Percentiles rank a stretch among this genome's conserved stretches.
These are phyloP conservation scores for Paspalum notatum DNA, from an alignment of 176 grass and related monocot species.

Conservation along the genomic window DNA sequence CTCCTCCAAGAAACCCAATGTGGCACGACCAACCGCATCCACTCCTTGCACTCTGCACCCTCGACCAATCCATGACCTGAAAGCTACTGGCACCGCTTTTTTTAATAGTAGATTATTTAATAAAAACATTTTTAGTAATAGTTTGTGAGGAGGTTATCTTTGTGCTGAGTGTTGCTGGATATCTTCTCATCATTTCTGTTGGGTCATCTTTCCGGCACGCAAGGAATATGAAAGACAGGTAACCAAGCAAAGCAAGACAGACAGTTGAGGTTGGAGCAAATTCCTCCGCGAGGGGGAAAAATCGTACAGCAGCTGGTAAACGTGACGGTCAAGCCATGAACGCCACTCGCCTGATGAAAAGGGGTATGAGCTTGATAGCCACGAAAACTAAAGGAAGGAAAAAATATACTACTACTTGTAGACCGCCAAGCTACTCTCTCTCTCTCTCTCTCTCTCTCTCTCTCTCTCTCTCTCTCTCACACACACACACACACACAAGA, in stretches of 20 bases:
- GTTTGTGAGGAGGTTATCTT: not conserved
- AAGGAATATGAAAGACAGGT: constrained; percentile 37
- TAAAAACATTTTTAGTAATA: not conserved
- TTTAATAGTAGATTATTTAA: not conserved
- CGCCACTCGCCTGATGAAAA: not conserved
- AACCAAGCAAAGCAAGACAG: constrained; percentile 36
- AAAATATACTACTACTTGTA: not conserved
- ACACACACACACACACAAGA: no score
- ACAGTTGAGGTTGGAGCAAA: not conserved
- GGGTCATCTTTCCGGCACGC: constrained; percentile 25
- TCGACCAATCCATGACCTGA: constrained; percentile 29
- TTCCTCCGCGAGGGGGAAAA: not conserved
- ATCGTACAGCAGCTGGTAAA: not conserved
- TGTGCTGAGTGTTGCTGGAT: not conserved
- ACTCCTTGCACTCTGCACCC: not conserved
- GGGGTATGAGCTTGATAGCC: not conserved
- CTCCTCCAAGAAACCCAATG: not conserved
- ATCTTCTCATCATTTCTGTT: not conserved
- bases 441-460: no score
- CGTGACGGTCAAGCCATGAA: constrained; percentile 35
- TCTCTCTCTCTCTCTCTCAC: no score
- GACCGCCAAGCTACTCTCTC: no score
- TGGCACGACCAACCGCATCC: not conserved
- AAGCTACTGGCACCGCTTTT: constrained; percentile 31
- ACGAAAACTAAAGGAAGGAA: not conserved